phyloP scores from a whole-genome alignment of 129 eudicot species.

The Escallonia herrerae region DNA sequence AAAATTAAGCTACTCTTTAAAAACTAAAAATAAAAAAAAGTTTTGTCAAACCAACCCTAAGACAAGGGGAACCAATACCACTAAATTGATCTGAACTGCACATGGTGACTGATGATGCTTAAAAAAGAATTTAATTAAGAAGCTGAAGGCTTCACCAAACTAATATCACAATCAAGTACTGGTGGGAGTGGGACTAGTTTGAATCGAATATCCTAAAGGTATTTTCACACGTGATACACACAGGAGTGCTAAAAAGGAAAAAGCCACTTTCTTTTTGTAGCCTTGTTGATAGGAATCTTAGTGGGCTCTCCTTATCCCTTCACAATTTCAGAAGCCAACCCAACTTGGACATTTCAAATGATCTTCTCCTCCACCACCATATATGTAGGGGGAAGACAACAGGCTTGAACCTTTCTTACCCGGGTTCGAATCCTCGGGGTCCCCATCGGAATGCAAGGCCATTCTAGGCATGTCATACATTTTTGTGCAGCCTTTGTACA shows the following conservation, averaged over 20 bases:
- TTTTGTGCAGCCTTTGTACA: slow-evolving; percentile 19
- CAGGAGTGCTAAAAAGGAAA: slow-evolving; percentile 6
- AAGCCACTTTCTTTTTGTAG: slow-evolving; percentile 9
- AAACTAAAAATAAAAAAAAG: too few relatives aligned
- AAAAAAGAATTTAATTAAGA: neutral
- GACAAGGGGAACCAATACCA: too few relatives aligned
- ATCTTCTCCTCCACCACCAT: neutral
- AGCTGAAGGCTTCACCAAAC: slow-evolving; percentile 1
- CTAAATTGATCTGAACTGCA: too few relatives aligned
- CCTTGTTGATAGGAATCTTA: slow-evolving; percentile 15
- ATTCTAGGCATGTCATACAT: neutral
- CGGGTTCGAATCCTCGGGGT: neutral
- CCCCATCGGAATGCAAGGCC: neutral
- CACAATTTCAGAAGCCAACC: slow-evolving; percentile 4
- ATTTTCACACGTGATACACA: neutral
- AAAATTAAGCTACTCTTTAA: too few relatives aligned
- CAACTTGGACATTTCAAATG: neutral
- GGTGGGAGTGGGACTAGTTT: slow-evolving; percentile 3
- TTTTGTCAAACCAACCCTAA: too few relatives aligned
- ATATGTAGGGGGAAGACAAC: neutral
- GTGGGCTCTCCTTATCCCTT: slow-evolving; percentile 5
- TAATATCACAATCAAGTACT: slow-evolving; percentile 1
- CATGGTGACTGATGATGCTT: too few relatives aligned
- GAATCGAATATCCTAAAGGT: slow-evolving; percentile 6
- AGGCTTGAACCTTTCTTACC: neutral